A percentile compares a stretch with the other conserved stretches of the same genome.
phyloP scores from a whole-genome alignment of 441 rosid genomes.

The Pelargonium citronellum region DNA sequence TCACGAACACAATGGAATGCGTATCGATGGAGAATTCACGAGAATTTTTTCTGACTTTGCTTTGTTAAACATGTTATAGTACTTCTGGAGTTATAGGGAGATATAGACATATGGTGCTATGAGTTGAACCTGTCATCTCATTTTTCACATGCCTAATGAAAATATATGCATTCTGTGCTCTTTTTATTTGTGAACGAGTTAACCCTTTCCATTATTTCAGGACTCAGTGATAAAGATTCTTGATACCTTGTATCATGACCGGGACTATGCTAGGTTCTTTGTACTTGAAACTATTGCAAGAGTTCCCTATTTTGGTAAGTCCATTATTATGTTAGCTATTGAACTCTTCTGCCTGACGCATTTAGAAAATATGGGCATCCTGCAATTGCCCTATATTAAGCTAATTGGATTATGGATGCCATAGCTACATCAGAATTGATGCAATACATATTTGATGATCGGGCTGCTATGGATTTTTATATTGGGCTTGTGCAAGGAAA shows the following conservation, averaged over 20 bases:
- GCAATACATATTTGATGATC: background rate
- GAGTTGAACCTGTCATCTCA: constrained; percentile 14
- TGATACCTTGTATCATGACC: constrained; percentile 63
- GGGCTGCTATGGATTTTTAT: background rate
- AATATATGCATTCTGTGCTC: constrained; percentile 7
- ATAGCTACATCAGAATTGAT: background rate
- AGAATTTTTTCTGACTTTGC: background rate
- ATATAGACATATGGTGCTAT: background rate
- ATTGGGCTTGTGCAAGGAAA: background rate
- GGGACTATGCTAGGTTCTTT: constrained; percentile 79
- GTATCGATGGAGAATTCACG: no score
- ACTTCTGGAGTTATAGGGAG: background rate
- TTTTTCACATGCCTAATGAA: background rate
- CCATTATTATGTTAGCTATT: no score
- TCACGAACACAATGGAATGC: no score
- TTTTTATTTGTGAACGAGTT: constrained; percentile 6
- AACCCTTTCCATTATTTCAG: constrained; percentile 29
- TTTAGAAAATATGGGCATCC: no score
- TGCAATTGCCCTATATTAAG: no score
- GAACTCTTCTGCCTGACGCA: no score
- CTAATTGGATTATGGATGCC: background rate
- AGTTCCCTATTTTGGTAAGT: constrained; percentile 90
- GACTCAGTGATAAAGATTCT: constrained; percentile 82
- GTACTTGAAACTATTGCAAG: constrained; percentile 92
- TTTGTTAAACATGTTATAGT: background rate